Evolutionary conservation across 2,329 filamentous ascomycete species (phyloP), one percentile per base, ranked within the genome.

Genomic region (Calonectria henricotiae): DNA sequence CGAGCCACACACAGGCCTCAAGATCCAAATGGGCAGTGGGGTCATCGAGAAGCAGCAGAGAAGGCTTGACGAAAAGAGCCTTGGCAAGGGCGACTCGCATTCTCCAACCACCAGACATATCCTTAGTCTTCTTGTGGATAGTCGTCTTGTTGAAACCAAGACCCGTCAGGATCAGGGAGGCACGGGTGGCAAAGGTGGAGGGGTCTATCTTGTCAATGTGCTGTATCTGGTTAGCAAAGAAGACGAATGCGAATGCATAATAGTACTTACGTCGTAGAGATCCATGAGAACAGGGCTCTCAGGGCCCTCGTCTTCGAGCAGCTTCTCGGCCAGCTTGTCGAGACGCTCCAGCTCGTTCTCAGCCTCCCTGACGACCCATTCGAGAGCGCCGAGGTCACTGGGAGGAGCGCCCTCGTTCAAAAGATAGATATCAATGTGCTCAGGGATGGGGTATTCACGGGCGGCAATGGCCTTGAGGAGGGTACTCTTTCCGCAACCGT

Each of bases 71-170:
- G 88, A 99, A 99, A 64, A 99, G 92, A 68, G 96, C 96, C 89
- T 98, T 98, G 82, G 90, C 96, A 71, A 99, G 92, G 68, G 96
- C 96, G 70, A 99, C 96, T 90, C 97, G 94, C 96, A 99, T 99
- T 89, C 96, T 92, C 96, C 96, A 99, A 79, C 96, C 96, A 94
- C 96, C 96, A 76, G 96, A 99, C 97, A 99, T 99, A 84, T 99
- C 97, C 90, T 98, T 99, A 79, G 97, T 99, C 91, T 97, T 98
- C 91, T 99, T 99, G 85, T 97, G 88, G 82, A 99, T 98, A 67
- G 97, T 99, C 78, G 85, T 86, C 89, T 98, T 98, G 92, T 99
- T 98, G 91, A 99, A 99, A 76, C 96, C 96, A 70, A 99, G 93
- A 95, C 96, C 96, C 67, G 96, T 99, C 78, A 99, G 86, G 82